These are phyloP conservation scores for Botrytis squamosa DNA, from an alignment of 2,329 filamentous ascomycete species.

Conservation along the genomic window DNA sequence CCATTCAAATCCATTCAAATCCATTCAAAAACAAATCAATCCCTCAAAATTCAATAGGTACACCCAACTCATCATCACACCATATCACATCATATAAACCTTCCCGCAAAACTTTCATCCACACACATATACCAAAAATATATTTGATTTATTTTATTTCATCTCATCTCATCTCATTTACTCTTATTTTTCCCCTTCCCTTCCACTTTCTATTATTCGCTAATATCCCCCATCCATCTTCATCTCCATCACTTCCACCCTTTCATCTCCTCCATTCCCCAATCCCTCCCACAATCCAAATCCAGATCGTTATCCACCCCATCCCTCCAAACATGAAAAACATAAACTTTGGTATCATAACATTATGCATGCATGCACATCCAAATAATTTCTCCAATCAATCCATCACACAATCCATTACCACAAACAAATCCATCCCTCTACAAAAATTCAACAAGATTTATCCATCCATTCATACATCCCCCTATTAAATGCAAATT, in stretches of 20 bases:
- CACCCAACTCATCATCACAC: no score
- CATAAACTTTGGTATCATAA: constrained; percentile 8
- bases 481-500: background rate
- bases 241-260: background rate
- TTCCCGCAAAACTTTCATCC: no score
- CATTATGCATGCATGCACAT: background rate
- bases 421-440: background rate
- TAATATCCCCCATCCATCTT: no score
- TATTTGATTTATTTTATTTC: background rate
- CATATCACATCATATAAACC: no score
- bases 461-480: background rate
- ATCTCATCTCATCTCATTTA: background rate
- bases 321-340: background rate
- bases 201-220: background rate
- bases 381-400: background rate
- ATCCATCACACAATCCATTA: background rate
- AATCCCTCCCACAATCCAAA: background rate
- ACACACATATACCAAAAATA: background rate
- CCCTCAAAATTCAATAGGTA: no score
- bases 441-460: background rate
- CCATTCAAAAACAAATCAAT: no score
- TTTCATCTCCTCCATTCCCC: background rate
- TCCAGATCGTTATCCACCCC: background rate
- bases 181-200: background rate
- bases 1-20: no score